A percentile compares a stretch with the other conserved stretches of the same genome.
These are phyloP conservation scores for Terfezia boudieri DNA, from an alignment of 495 filamentous ascomycete species.

Conservation along the genomic window DNA sequence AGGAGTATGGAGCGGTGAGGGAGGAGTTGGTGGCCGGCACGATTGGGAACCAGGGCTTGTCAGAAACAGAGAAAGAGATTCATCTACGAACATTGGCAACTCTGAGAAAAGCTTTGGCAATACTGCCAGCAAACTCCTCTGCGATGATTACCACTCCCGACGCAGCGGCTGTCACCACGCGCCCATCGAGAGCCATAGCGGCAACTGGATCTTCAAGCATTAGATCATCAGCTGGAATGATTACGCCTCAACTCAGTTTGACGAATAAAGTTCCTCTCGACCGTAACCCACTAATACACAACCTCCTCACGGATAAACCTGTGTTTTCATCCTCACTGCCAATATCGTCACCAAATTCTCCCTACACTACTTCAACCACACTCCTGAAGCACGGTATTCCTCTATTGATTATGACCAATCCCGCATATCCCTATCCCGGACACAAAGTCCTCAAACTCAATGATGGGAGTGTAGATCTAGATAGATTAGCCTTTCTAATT, in stretches of 20 bases:
- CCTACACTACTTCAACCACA: constrained; percentile 33
- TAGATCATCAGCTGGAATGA: too few species aligned
- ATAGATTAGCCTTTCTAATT: constrained; percentile 63
- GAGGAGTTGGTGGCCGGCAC: constrained; percentile 27
- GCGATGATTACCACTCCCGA: constrained; percentile 66
- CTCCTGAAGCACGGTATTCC: constrained; percentile 84
- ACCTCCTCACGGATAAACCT: constrained; percentile 87
- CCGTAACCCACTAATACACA: constrained; percentile 87
- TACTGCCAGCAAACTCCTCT: constrained; percentile 71
- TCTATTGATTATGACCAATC: constrained; percentile 58
- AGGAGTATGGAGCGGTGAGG: constrained; percentile 52
- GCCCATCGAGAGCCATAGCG: constrained; percentile 26
- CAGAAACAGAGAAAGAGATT: constrained; percentile 3
- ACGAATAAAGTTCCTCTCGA: neutral
- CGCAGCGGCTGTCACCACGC: constrained; percentile 41
- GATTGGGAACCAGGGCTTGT: neutral
- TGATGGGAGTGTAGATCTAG: constrained; percentile 60
- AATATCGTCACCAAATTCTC: constrained; percentile 26
- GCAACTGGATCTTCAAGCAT: neutral
- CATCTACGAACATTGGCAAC: constrained; percentile 58
- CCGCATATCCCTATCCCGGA: constrained; percentile 18
- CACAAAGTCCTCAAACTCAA: constrained; percentile 28
- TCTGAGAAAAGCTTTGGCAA: constrained; percentile 38
- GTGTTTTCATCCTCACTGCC: constrained; percentile 78
- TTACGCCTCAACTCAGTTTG: neutral